A percentile compares a stretch with the other conserved stretches of the same genome.
phyloP scores from a whole-genome alignment of 2,329 filamentous ascomycete species.

The Emergomyces pasteurianus region DNA sequence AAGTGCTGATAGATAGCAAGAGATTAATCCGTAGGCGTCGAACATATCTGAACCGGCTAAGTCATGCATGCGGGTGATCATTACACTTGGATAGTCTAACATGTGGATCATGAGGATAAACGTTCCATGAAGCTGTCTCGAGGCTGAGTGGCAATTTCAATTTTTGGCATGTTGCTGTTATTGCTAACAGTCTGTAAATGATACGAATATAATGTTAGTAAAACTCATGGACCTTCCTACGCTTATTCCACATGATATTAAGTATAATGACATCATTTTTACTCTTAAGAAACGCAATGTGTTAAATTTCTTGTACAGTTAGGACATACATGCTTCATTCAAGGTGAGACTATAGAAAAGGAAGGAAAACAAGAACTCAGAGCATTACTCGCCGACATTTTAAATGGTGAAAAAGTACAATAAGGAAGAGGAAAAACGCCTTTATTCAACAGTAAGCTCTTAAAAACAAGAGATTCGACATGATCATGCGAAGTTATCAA shows the following conservation, averaged over 20 bases:
- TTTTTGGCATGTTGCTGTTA: background rate
- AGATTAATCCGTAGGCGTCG: no score
- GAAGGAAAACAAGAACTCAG: constrained; percentile 8
- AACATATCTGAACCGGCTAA: background rate
- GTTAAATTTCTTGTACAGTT: background rate
- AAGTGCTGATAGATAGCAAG: no score
- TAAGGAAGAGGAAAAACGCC: constrained; percentile 13
- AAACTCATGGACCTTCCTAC: background rate
- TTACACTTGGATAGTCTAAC: no score
- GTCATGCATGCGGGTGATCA: no score
- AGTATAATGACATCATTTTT: background rate
- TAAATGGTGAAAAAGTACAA: constrained; percentile 8
- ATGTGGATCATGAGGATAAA: background rate
- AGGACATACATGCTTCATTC: background rate
- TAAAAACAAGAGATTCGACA: background rate
- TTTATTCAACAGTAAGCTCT: constrained; percentile 2
- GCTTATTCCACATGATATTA: background rate
- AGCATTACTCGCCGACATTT: background rate
- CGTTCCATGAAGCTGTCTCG: background rate
- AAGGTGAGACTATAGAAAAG: background rate
- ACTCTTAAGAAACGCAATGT: background rate
- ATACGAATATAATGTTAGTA: background rate
- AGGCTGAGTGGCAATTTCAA: background rate
- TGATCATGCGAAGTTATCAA: constrained; percentile 77
- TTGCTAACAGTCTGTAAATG: background rate